Evolutionary conservation across 2,329 filamentous ascomycete genomes (phyloP), one percentile per base, ranked within the genome.

Genomic region (Epichloe typhina): DNA sequence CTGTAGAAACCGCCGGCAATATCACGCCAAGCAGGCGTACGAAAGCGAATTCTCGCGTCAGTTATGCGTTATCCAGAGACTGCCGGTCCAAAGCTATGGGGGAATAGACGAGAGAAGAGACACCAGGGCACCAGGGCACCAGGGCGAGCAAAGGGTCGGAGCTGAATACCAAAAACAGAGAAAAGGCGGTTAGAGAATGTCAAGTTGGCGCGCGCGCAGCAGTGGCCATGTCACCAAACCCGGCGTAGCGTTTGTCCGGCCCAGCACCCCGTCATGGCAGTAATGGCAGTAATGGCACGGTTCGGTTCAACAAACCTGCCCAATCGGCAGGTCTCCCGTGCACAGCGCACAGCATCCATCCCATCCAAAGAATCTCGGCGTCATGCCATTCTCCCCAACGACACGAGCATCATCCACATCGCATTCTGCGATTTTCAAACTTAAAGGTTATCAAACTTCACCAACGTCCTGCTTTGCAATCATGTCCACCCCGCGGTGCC

Each of bases 401-500:
- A 35, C 19, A 21, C 0, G 23, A 13, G 13, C 36, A 43, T 49
- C 47, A 36, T 19, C 35, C 45, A 23, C 12, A 40, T 47, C 38
- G 17, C 23, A 8, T 43, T 15, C 17, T 11, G 23, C 13, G 13
- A 11, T 43, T n/a, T 13, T 4, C 26, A 41, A 38, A n/a, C 3
- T 40, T 4, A 17, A 17, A 17, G 17, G 17, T 17, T 19, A 9
- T 9, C 31, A 21, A 42, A 12, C 19, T 26, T 12, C 40, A 12
- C 11, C 40, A 42, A 11, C 8, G 9, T 26, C 33, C 13, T n/a
- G 31, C 8, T 31, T 1, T 31, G 8, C 44, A 19, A 41, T 39
- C 21, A 61, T 63, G 60, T 47, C 57, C 4, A 46, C 56, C 21
- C 38, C 54, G 33, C 55, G 50, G 36, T 58, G 55, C 12, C 53